Evolutionary conservation across 345 rosid genomes (phyloP).

Genomic region (Aquilaria sinensis): DNA sequence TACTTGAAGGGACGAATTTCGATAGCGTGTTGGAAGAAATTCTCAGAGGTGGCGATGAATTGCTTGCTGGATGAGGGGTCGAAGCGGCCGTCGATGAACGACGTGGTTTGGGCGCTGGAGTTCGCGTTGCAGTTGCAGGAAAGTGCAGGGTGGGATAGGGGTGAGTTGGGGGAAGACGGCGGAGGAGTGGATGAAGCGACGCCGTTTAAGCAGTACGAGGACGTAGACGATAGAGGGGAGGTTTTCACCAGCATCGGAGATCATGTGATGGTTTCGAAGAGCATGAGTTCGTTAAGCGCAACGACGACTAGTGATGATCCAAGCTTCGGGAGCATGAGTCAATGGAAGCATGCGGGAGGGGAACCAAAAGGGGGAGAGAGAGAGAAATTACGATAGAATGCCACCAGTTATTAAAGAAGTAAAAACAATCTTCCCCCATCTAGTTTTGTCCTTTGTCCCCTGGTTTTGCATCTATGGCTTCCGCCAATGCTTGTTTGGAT

Average conservation of each 20-base stretch:
- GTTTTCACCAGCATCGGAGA: constrained; percentile 11
- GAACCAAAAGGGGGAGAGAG: too few species aligned
- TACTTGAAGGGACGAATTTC: constrained; percentile 4
- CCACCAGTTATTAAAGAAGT: too few species aligned
- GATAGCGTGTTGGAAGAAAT: constrained; percentile 11
- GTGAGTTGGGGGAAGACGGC: too few species aligned
- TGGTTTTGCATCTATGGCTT: too few species aligned
- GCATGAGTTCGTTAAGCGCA: neutral
- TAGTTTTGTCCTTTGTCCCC: too few species aligned
- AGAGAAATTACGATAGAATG: too few species aligned
- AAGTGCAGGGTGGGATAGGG: neutral
- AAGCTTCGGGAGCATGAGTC: neutral
- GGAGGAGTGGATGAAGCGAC: too few species aligned
- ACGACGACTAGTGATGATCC: constrained; percentile 6
- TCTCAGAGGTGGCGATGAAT: constrained; percentile 12
- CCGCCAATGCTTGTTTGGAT: too few species aligned
- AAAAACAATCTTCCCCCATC: too few species aligned
- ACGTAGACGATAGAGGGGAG: constrained; percentile 8
- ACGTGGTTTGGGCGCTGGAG: constrained; percentile 15
- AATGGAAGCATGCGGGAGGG: too few species aligned
- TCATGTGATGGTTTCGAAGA: constrained; percentile 8
- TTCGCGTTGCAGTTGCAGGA: constrained; percentile 23
- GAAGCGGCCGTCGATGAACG: constrained; percentile 23
- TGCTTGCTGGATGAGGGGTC: constrained; percentile 17
- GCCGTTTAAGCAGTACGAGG: too few species aligned